These are phyloP conservation scores for Biscutella laevigata DNA, from an alignment of 441 rosid species.

Conservation along the genomic window DNA sequence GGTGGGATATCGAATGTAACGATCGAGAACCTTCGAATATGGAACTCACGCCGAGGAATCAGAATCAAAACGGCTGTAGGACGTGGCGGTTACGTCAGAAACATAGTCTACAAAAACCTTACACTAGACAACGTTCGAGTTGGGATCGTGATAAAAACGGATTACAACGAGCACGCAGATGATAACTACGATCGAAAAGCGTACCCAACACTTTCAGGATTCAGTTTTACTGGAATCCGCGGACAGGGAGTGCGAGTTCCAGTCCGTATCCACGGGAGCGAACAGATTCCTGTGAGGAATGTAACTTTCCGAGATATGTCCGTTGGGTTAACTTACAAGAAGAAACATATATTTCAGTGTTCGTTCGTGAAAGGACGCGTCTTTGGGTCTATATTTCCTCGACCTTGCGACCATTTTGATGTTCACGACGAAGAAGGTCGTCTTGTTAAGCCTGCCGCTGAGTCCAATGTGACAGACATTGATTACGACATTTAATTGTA, in stretches of 20 bases:
- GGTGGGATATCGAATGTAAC: slow-evolving; percentile 90
- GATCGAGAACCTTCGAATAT: slow-evolving; percentile 60
- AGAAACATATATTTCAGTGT: slow-evolving; percentile 87
- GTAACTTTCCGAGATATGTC: slow-evolving; percentile 71
- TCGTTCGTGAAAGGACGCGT: slow-evolving; percentile 83
- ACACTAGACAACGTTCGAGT: slow-evolving; percentile 81
- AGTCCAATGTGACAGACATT: slow-evolving; percentile 63
- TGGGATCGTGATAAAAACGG: slow-evolving; percentile 86
- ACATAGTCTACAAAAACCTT: slow-evolving; percentile 59
- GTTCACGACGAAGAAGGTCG: slow-evolving; percentile 55
- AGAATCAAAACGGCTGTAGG: slow-evolving; percentile 93
- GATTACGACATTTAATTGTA: slow-evolving; percentile 52
- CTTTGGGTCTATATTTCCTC: slow-evolving; percentile 66
- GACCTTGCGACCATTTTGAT: slow-evolving; percentile 82
- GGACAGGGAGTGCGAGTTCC: slow-evolving; percentile 93
- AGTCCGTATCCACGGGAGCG: slow-evolving; percentile 77
- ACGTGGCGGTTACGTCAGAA: slow-evolving; percentile 70
- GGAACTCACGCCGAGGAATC: slow-evolving; percentile 86
- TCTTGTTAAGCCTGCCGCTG: slow-evolving; percentile 38
- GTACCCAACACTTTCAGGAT: slow-evolving; percentile 45
- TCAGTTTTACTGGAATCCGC: slow-evolving; percentile 62
- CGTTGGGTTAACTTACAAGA: slow-evolving; percentile 76
- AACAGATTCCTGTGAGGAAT: slow-evolving; percentile 65
- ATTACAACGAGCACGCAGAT: slow-evolving; percentile 92
- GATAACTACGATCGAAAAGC: slow-evolving; percentile 66